Base-by-base conservation (phyloP, 1,284 basidiomycete genomes). In the Tilletia setariae region DNA sequence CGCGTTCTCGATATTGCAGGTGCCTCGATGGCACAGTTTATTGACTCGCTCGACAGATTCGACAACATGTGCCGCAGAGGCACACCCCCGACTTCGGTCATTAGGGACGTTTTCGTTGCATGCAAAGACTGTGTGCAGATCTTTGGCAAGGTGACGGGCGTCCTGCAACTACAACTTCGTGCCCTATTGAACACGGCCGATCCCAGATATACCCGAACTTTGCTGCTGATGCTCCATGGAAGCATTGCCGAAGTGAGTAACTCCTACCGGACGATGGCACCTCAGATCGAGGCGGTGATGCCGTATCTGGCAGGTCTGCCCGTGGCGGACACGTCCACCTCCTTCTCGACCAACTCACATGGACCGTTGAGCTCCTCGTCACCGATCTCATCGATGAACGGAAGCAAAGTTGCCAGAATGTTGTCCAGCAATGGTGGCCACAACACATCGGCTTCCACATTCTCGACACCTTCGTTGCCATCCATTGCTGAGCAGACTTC, bases 11-110 rank as follows among this genome's bases (percentile, higher is more conserved):
- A 77, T 42, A 71, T 93, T 7, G 93, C 93, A 0, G 90, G 89
- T 77, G 84, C 86, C 62, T 92, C 92, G 74, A 91, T 97, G 86
- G 87, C 88, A 67, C 88, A 89, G 68, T 86, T 98, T 15, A 96
- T 98, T 81, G 88, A 89, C 69, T 89, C 92, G 0, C 87, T 98
- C 56, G 96, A 98, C 82, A 89, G 90, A 21, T 98, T 98, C 83
- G 96, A 99, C 82, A 87, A 90, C 1, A 87, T 89, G 74, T 90
- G 91, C 66, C 87, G 90, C 70, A 87, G 89, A 70, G 83, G 88
- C 13, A 89, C 90, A 8, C 87, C 91, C 0, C 88, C 92, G 1
- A 83, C 87, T 0, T 67, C 72, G 13, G 86, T 93, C 23, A 93
- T 95, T 74, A 88, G 90, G 42, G 87, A 86, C 21, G 88, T 99